Evolutionary conservation across 768 basidiomycete species (phyloP).

Genomic region (Suillus bovinus): DNA sequence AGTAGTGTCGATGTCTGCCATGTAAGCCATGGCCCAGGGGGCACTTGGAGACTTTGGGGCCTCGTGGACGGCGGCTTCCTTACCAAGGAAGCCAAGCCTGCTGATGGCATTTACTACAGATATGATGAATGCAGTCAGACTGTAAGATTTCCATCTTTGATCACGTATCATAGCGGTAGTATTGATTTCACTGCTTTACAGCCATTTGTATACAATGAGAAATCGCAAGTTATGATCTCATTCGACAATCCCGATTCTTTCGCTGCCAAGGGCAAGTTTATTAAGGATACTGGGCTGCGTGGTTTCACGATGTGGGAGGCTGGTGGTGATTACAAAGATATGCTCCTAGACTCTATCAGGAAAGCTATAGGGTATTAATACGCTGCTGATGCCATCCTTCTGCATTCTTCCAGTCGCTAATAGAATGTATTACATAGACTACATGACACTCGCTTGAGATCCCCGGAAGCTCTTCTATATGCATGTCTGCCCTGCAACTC

Average conservation of each 20-base stretch:
- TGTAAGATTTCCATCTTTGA: conserved; percentile 34
- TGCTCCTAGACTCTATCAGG: conserved; percentile 55
- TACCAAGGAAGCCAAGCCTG: conserved; percentile 25
- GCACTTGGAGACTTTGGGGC: conserved; percentile 60
- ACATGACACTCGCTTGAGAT: background rate
- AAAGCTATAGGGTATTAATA: conserved; percentile 8
- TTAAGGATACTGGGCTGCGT: conserved; percentile 46
- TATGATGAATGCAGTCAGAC: conserved; percentile 74
- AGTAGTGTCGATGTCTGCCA: conserved; percentile 59
- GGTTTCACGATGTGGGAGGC: conserved; percentile 73
- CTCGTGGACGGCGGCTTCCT: conserved; percentile 59
- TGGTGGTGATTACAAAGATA: conserved; percentile 57
- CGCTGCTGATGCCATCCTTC: background rate
- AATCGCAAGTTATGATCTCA: conserved; percentile 53
- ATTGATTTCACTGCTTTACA: conserved; percentile 41
- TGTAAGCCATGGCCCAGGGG: conserved; percentile 43
- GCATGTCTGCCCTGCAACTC: too few relatives aligned
- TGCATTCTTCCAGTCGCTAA: background rate
- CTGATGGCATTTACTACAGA: conserved; percentile 48
- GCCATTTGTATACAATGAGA: conserved; percentile 61
- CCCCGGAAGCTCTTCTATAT: too few relatives aligned
- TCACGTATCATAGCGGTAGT: conserved; percentile 41
- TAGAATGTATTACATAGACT: background rate
- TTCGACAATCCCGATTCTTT: conserved; percentile 55
- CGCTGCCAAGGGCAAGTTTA: conserved; percentile 54